Percentiles rank a stretch among this genome's conserved stretches.
Evolutionary conservation across 139 green algal species (phyloP).

Genomic region (Edaphochlamys debaryana): DNA sequence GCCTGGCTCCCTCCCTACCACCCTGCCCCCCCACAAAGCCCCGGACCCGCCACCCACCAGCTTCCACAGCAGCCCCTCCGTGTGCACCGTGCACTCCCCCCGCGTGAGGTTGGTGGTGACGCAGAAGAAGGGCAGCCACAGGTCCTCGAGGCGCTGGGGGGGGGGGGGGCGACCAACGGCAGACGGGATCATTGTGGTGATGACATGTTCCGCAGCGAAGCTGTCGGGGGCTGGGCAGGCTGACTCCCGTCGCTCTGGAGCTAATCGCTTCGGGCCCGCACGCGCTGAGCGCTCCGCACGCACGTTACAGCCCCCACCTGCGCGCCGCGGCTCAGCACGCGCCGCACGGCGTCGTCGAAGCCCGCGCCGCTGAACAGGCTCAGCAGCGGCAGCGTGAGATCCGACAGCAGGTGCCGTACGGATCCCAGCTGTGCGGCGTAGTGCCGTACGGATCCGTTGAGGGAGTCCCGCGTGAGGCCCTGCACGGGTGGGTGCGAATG

Average conservation of each 20-base stretch:
- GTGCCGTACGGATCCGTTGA: constrained; percentile 46
- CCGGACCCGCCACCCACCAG: constrained; percentile 57
- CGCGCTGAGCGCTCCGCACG: too few relatives aligned
- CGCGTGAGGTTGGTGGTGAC: constrained; percentile 78
- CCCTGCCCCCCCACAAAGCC: background rate
- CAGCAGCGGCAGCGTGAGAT: constrained; percentile 81
- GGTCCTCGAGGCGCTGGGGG: constrained; percentile 75
- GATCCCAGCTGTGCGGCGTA: constrained; percentile 72
- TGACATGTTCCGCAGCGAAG: too few relatives aligned
- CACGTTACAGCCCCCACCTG: constrained; percentile 6
- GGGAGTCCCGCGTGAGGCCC: constrained; percentile 20
- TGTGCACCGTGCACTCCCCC: constrained; percentile 67
- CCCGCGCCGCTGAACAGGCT: constrained; percentile 73
- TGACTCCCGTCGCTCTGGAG: too few relatives aligned
- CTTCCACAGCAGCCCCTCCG: constrained; percentile 50
- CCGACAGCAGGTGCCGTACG: constrained; percentile 72
- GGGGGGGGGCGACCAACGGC: background rate
- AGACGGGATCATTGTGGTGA: background rate
- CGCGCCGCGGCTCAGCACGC: constrained; percentile 26
- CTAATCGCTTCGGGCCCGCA: too few relatives aligned
- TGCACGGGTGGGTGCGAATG: too few relatives aligned
- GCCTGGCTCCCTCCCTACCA: too few relatives aligned
- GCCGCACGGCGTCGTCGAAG: constrained; percentile 61
- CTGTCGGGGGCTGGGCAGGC: background rate
- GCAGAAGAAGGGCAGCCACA: constrained; percentile 88